Conservation (phyloP, 257 asterid genomes). For the Salvia hispanica region DNA sequence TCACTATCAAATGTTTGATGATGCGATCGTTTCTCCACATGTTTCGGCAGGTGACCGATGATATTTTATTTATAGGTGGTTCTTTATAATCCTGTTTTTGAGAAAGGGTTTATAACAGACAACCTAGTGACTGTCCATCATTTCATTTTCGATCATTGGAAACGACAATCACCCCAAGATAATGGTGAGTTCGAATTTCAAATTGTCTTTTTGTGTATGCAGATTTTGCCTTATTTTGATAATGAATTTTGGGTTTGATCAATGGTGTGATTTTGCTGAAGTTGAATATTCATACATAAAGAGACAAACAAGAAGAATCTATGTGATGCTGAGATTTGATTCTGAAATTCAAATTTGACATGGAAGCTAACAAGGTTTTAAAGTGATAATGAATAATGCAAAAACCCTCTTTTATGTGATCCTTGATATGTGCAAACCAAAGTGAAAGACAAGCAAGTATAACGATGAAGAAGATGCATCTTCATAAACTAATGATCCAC, state of each 20-base stretch:
- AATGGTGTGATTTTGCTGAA: too few species aligned
- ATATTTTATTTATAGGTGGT: slow-evolving; percentile 26
- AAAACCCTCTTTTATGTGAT: too few species aligned
- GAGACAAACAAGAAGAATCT: too few species aligned
- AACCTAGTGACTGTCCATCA: not conserved
- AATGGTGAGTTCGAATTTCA: not conserved
- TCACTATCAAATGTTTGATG: slow-evolving; percentile 10
- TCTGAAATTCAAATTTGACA: too few species aligned
- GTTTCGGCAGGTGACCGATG: slow-evolving; percentile 1
- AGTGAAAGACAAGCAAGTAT: not conserved
- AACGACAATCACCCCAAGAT: not conserved
- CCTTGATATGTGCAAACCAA: not conserved
- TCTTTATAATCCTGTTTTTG: slow-evolving; percentile 37
- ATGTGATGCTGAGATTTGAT: too few species aligned
- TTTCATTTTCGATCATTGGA: not conserved
- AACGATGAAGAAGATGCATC: not conserved
- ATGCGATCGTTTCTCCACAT: slow-evolving; percentile 19
- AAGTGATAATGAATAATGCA: too few species aligned
- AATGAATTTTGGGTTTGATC: too few species aligned
- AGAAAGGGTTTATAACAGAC: slow-evolving; percentile 40
- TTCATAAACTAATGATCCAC: slow-evolving; percentile 14
- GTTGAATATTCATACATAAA: too few species aligned
- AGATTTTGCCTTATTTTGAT: slow-evolving; percentile 14
- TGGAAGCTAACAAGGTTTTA: too few species aligned
- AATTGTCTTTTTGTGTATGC: not conserved